Evolutionary conservation across 179 eudicot genomes (phyloP), one percentile per base, ranked within the genome.

Genomic region (Silene coronaria): DNA sequence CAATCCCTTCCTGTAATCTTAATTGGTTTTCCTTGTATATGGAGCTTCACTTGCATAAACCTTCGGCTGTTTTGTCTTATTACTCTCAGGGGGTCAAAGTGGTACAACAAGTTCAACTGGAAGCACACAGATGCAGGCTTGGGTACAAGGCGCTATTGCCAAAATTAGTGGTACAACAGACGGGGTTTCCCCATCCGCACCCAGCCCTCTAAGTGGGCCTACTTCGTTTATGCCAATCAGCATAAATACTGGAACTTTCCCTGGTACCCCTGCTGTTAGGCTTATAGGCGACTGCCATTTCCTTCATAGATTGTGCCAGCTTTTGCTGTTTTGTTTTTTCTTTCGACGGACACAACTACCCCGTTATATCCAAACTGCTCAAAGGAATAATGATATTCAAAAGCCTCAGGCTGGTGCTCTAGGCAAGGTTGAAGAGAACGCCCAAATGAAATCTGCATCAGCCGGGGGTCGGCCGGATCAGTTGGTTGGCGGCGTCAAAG

Each of bases 71-170:
- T 53, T 28, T 71, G 45, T 19, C 63, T 71, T 70, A 28, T 27
- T 26, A 53, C 7, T 26, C 42, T 79, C 83, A 92, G 98, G 92
- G 23, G 85, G 87, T 72, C 97, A 88, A 85, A 91, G 88, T 83
- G 96, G 91, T 61, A 82, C 93, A 1, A 83, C 95, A 74, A 92
- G 88, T 78, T 90, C 98, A 69, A 85, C 95, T 1, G 97, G 97
- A 74, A 94, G 90, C 82, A 90, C 92, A 74, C 98, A 90, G 77
- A 89, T 94, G 91, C 97, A 92, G 68, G 98, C 96, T 78, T 94
- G 98, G 98, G 97, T 94, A 65, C 98, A 94, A 80, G 98, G 98
- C 75, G 98, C 98, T 78, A 90, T 94, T 78, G 98, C 98, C 57
- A 94, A 94, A 84, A 94, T 94, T 75, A 94, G 97, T 82, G 87